These are phyloP conservation scores for Trypanosoma scelopori DNA, from an alignment of 208 protist genomes.

Conservation along the genomic window DNA sequence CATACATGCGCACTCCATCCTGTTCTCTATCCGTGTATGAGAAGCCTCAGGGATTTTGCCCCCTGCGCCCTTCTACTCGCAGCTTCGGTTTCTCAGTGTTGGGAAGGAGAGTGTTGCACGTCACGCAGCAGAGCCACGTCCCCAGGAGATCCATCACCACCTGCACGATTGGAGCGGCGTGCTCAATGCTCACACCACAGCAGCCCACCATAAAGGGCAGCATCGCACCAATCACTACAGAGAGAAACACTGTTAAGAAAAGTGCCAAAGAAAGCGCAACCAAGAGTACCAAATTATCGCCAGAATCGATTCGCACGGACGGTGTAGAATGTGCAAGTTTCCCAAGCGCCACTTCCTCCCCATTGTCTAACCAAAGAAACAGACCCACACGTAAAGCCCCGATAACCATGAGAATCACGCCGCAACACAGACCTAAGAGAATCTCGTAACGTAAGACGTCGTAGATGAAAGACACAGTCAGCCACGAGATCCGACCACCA, in stretches of 20 bases:
- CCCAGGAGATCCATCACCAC: conserved; percentile 47
- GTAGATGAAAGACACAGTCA: neutral
- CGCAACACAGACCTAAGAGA: conserved; percentile 27
- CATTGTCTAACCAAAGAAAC: conserved; percentile 14
- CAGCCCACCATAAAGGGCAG: conserved; percentile 30
- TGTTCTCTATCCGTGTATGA: too few species aligned
- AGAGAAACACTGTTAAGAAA: conserved; percentile 34
- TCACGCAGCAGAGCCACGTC: conserved; percentile 39
- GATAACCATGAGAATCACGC: conserved; percentile 23
- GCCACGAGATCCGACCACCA: neutral
- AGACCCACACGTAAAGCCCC: conserved; percentile 30
- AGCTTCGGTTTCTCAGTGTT: neutral
- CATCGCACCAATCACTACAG: conserved; percentile 29
- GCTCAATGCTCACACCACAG: conserved; percentile 26
- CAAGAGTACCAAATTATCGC: neutral
- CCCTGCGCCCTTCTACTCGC: neutral
- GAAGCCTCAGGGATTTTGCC: too few species aligned
- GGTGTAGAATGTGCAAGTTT: too few species aligned
- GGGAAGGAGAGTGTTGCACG: conserved; percentile 13
- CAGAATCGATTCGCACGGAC: neutral
- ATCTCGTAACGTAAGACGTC: conserved; percentile 16
- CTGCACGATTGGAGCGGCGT: conserved; percentile 41
- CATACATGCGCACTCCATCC: too few species aligned
- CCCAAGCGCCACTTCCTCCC: neutral
- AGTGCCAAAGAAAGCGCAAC: conserved; percentile 33